These are phyloP conservation scores for Boletellus ananas DNA, from an alignment of 768 basidiomycete genomes.

Conservation along the genomic window DNA sequence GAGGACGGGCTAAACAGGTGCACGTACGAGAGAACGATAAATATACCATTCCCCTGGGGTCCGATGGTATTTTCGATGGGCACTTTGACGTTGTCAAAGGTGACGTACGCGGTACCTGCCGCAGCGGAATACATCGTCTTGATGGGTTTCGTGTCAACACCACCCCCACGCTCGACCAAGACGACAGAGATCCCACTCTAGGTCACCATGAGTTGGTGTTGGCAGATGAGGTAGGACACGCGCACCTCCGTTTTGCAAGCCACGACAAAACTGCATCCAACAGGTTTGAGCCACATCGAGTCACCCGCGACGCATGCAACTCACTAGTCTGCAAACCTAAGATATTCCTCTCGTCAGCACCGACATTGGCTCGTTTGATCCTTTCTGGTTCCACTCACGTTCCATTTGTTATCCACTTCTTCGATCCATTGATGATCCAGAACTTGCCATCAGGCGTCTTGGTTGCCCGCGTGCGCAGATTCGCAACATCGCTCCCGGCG, in stretches of 20 bases:
- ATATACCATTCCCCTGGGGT: background rate
- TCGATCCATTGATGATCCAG: conserved; percentile 80
- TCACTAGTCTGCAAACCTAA: background rate
- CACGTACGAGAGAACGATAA: background rate
- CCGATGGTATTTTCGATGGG: background rate
- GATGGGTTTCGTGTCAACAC: background rate
- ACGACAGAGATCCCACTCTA: background rate
- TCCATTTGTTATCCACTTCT: conserved; percentile 88
- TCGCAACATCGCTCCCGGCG: conserved; percentile 63
- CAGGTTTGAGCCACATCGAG: background rate
- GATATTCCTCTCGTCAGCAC: too few relatives aligned
- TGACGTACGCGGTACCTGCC: background rate
- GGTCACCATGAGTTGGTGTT: background rate
- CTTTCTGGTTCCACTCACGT: conserved; percentile 34
- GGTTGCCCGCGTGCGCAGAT: conserved; percentile 71
- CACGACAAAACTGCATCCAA: background rate
- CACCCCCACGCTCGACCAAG: background rate
- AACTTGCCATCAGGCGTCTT: conserved; percentile 80
- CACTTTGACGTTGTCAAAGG: background rate
- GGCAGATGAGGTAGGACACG: background rate
- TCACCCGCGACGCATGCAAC: background rate
- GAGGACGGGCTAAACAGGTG: background rate
- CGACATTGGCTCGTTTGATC: background rate
- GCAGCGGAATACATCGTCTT: background rate
- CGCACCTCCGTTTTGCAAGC: background rate